phyloP scores from a whole-genome alignment of 2,329 filamentous ascomycete species.

The Stemphylium lycopersici region DNA sequence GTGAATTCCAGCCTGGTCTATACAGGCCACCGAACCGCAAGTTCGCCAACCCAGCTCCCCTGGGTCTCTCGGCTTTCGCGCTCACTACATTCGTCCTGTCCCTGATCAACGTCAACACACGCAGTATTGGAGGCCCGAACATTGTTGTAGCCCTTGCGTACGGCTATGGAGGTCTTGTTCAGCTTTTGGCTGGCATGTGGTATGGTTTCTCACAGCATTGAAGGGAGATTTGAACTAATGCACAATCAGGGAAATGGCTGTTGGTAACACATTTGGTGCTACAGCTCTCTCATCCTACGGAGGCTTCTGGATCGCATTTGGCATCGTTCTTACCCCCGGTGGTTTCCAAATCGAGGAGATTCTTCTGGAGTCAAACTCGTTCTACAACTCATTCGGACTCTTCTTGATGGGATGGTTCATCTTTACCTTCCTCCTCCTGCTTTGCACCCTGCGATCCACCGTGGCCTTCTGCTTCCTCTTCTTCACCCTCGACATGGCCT shows the following conservation, averaged over 20 bases:
- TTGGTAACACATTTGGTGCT: constrained; percentile 68
- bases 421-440: constrained; percentile 62
- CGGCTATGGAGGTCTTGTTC: constrained; percentile 58
- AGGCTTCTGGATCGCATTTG: constrained; percentile 67
- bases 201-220: constrained; percentile 46
- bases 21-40: constrained; percentile 54
- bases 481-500: constrained; percentile 63
- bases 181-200: constrained; percentile 62
- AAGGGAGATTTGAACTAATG: constrained; percentile 4
- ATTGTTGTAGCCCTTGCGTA: constrained; percentile 57
- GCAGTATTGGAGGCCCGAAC: constrained; percentile 51
- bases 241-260: constrained; percentile 56
- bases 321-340: constrained; percentile 63
- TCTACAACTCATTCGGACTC: constrained; percentile 61
- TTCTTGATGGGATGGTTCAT: constrained; percentile 67
- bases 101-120: constrained; percentile 56
- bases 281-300: constrained; percentile 67
- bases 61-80: constrained; percentile 69
- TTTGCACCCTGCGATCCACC: constrained; percentile 64
- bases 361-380: constrained; percentile 42
- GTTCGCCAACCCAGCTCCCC: constrained; percentile 65
- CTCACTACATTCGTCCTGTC: constrained; percentile 68
- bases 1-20: constrained; percentile 60
- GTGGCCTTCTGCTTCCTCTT: constrained; percentile 64
- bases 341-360: constrained; percentile 54